Evolutionary conservation across 164 flowering plant genomes (phyloP), one percentile per base, ranked within the genome.

Genomic region (Amborella trichopoda): DNA sequence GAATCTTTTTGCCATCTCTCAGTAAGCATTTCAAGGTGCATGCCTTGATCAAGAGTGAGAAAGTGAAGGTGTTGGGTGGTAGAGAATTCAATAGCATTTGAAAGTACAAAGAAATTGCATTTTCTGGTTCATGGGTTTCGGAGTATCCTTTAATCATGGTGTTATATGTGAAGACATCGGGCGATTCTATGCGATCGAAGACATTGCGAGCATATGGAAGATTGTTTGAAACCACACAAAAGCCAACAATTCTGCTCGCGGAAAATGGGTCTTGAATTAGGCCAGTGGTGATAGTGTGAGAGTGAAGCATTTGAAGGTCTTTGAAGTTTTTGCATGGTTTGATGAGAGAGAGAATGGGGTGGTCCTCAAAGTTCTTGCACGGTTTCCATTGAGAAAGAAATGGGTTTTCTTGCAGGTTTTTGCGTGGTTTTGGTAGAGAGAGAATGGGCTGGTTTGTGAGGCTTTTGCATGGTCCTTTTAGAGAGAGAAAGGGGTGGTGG

Each of bases 161-260:
- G 41, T 62, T 62, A 53, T 57, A 62, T 13, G 66, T 62, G 38
- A 55, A 62, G 0, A 56, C 53, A 37, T 62, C 66, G 0, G 56
- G 61, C 16, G n/a, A 11, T 5, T 34, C 34, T n/a, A 62, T 36
- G 20, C 56, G 46, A 11, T 56, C 36, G 27, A 62, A 62, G 23
- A 62, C 27, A 34, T 30, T 17, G 26, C 28, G 55, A 18, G 32
- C 52, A 26, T 61, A 55, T 5, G 18, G 25, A 11, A 27, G 39
- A 14, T 19, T 22, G 6, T 36, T 25, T 16, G 27, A 50, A 4
- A 55, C 47, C 5, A 56, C 43, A 46, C 56, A 56, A 6, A 51
- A 52, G 18, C 42, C 53, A 16, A 62, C 49, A 1, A 62, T 19
- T 1, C 66, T 39, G 48, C 59, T 56, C 5, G 62, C 58, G 3